Base-by-base conservation (phyloP, 2,329 filamentous ascomycete species). In the Aspergillus sp. region DNA sequence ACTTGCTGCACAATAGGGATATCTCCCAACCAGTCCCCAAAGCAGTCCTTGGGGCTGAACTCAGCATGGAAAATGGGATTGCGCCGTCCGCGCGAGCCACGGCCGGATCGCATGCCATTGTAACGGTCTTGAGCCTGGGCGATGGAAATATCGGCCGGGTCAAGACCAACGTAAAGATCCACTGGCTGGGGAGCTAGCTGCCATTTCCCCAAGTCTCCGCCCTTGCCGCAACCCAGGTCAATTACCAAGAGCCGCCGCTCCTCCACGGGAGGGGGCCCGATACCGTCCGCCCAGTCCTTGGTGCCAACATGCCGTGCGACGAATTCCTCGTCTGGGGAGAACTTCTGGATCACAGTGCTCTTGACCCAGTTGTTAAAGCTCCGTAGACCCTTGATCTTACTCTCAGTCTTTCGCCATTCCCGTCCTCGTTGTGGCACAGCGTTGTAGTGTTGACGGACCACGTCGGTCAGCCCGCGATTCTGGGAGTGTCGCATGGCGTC, bases 331-430 rank as follows among this genome's bases (percentile, higher is more conserved):
- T 85, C 83, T 0, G 87, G 86, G 5, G 88, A 89, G 70, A 96
- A 97, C 64, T 95, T 96, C 64, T 97, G 90, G 54, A 98, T 97
- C 55, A 97, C 81, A 39, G 88, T 91, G 62, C 89, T 95, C 75
- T 98, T 98, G 70, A 98, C 81, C 93, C 93, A 98, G 68, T 98
- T 98, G 72, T 98, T 98, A 75, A 95, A 93, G 54, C 86, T 88
- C 42, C 93, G 82, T 42, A 98, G 73, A 1, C 93, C 93, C 70
- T 94, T 95, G 73, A 98, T 98, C 59, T 88, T 86, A 66, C 88
- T 95, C 59, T 95, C 90, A 6, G 89, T 95, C 64, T 86, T 89
- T 39, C 93, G 82, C 91, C 93, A 98, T 60, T 96, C 90, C 42
- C 91, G 82, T 9, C 93, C 93, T 28, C 90, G 82, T 71, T 98